Base-by-base conservation (phyloP, 2,329 filamentous ascomycete species). In the Coniella lustricola region DNA sequence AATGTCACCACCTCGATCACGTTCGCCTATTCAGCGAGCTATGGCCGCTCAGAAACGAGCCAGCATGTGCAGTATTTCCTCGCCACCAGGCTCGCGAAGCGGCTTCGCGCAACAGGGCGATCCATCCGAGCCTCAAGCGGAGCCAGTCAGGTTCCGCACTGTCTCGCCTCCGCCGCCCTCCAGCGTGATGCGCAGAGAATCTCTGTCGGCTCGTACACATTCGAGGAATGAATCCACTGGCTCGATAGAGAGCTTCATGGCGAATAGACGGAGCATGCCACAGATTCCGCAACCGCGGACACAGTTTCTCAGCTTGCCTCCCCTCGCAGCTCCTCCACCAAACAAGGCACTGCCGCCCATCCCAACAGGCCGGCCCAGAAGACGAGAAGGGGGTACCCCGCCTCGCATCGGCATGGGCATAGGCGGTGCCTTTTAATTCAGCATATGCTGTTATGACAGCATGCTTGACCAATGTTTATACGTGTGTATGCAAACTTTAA, bases 291-390 rank as follows among this genome's bases (percentile, higher is more conserved):
- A 41, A n/a, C 13, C 17, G 9, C 51, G 34, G 14, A n/a, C 32
- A 32, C 48, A 40, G 14, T 22, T 7, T 21, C 63, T 77, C 33
- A 63, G 62, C 1, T 69, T 73, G 12, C 73, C 72, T 1, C 75
- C 75, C 25, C 76, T 76, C 1, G 75, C 71, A 14, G 73, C 68
- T 13, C 77, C 77, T 7, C 77, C 77, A 4, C 77, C 77, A 20
- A 77, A 66, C 10, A 72, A 71, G 54, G 75, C 76, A 13, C 66
- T 81, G 18, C 77, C 77, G 16, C 76, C 77, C 0, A 67, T 79
- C 34, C 76, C 75, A 4, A 62, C 57, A 37, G 67, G 63, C 29
- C 41, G 46, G 16, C 16, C 32, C 25, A 45, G 48, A 37, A 48
- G 49, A 34, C 46, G 46, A 12, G 46, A 36, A 5, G 44, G 36